These are phyloP conservation scores for Paramarasmius palmivorus DNA, from an alignment of 1,284 basidiomycete genomes.

Conservation along the genomic window DNA sequence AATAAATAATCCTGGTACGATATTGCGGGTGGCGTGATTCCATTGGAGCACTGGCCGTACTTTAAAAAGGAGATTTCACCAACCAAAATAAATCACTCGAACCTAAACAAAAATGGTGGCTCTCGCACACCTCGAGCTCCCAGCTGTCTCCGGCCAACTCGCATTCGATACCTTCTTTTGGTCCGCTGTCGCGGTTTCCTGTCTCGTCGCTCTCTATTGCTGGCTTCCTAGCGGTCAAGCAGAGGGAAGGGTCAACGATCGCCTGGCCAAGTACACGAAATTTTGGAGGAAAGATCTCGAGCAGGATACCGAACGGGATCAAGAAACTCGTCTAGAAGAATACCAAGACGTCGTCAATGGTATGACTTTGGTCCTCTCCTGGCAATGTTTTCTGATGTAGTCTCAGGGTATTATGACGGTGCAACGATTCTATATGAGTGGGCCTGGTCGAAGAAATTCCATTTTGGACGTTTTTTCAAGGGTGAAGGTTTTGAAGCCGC, in stretches of 20 bases:
- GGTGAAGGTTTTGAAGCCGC: slow-evolving; percentile 87
- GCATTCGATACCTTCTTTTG: too few relatives aligned
- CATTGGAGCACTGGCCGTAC: too few relatives aligned
- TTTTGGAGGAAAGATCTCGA: slow-evolving; percentile 91
- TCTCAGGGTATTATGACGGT: slow-evolving; percentile 90
- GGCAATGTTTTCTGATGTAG: slow-evolving; percentile 10
- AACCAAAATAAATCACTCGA: too few relatives aligned
- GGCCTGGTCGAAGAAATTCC: slow-evolving; percentile 92
- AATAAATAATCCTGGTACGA: too few relatives aligned
- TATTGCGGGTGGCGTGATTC: too few relatives aligned
- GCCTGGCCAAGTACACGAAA: slow-evolving; percentile 89
- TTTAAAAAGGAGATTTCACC: too few relatives aligned
- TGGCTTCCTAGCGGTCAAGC: slow-evolving; percentile 16
- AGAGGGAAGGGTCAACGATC: slow-evolving; percentile 80
- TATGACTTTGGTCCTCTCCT: slow-evolving; percentile 30
- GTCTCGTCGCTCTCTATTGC: not conserved
- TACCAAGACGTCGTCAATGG: slow-evolving; percentile 97
- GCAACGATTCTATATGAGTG: slow-evolving; percentile 98
- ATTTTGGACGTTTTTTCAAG: slow-evolving; percentile 97
- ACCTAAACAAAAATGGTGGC: too few relatives aligned
- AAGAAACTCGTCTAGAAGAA: slow-evolving; percentile 75
- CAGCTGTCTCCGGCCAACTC: too few relatives aligned
- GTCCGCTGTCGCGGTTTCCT: not conserved
- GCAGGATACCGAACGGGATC: slow-evolving; percentile 72
- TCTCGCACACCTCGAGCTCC: too few relatives aligned